Conservation (phyloP, 23 red algal species). For the Chondrus crispus region DNA sequence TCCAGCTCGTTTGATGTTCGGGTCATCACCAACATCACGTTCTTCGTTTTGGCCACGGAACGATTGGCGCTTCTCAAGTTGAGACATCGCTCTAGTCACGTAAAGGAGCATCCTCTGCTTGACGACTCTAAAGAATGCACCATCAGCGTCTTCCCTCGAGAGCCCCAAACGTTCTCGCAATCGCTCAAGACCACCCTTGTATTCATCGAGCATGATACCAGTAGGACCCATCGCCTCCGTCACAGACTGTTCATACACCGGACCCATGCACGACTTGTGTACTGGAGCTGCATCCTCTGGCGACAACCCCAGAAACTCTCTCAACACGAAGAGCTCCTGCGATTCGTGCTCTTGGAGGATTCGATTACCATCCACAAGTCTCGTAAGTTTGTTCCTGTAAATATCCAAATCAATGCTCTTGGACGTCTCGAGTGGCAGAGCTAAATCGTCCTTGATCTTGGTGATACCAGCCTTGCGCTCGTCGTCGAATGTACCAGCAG, state of each 20-base stretch:
- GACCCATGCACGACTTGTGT: slow-evolving; percentile 62
- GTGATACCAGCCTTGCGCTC: slow-evolving; percentile 27
- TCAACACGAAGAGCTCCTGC: slow-evolving; percentile 58
- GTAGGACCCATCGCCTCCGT: slow-evolving; percentile 95
- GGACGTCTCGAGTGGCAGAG: slow-evolving; percentile 61
- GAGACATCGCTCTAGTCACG: slow-evolving; percentile 71
- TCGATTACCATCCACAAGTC: slow-evolving; percentile 73
- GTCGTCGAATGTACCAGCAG: slow-evolving; percentile 24
- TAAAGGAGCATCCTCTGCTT: slow-evolving; percentile 81
- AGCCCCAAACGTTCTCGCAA: slow-evolving; percentile 76
- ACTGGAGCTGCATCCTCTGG: slow-evolving; percentile 75
- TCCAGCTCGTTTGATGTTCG: slow-evolving; percentile 88
- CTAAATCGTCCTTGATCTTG: slow-evolving; percentile 66
- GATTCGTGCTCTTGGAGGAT: slow-evolving; percentile 84
- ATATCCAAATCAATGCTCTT: slow-evolving; percentile 74
- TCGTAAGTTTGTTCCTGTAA: slow-evolving; percentile 63
- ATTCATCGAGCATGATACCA: slow-evolving; percentile 92
- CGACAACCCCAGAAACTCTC: slow-evolving; percentile 58
- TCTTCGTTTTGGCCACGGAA: slow-evolving; percentile 86
- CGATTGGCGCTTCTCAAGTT: slow-evolving; percentile 72
- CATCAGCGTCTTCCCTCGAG: slow-evolving; percentile 62
- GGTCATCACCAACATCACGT: slow-evolving; percentile 97
- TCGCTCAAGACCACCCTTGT: slow-evolving; percentile 77
- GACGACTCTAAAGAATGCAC: slow-evolving; percentile 71
- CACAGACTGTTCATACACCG: slow-evolving; percentile 88